Percentiles rank a stretch among this genome's conserved stretches.
These are phyloP conservation scores for Logfia minima DNA, from an alignment of 129 eudicot genomes.

Conservation along the genomic window DNA sequence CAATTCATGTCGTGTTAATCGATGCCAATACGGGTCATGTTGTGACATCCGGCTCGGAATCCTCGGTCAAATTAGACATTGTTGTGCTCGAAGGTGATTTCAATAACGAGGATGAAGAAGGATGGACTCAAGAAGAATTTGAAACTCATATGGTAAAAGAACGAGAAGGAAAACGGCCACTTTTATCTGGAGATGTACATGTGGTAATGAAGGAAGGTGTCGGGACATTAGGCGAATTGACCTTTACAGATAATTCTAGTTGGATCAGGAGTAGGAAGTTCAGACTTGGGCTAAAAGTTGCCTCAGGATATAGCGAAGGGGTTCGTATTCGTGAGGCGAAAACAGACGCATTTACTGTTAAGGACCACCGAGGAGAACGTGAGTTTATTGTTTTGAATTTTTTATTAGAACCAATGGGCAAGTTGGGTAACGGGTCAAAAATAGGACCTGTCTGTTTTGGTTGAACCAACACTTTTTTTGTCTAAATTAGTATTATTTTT, in stretches of 20 bases:
- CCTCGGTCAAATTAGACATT: constrained; percentile 73
- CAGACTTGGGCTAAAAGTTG: constrained; percentile 85
- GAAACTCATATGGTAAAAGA: constrained; percentile 93
- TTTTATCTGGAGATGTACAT: constrained; percentile 87
- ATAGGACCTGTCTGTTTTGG: neutral
- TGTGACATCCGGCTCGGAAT: constrained; percentile 79
- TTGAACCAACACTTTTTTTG: too few relatives aligned
- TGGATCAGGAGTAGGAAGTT: constrained; percentile 99
- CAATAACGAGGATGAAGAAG: constrained; percentile 84
- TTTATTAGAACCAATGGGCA: neutral
- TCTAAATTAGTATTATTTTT: too few relatives aligned
- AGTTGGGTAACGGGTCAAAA: neutral
- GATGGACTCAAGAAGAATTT: constrained; percentile 89
- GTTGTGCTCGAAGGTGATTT: constrained; percentile 99
- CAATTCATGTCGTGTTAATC: constrained; percentile 75
- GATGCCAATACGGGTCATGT: constrained; percentile 80
- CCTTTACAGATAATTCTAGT: constrained; percentile 96
- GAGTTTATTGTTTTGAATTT: constrained; percentile 31
- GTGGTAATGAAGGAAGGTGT: constrained; percentile 86
- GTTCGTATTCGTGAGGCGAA: constrained; percentile 87
- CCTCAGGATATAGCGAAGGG: constrained; percentile 68
- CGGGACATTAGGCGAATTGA: constrained; percentile 91
- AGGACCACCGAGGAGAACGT: constrained; percentile 99
- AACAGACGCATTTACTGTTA: constrained; percentile 91
- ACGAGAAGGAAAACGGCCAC: constrained; percentile 98